Conservation (phyloP, 495 filamentous ascomycete species). For the Penicilliopsis zonata region DNA sequence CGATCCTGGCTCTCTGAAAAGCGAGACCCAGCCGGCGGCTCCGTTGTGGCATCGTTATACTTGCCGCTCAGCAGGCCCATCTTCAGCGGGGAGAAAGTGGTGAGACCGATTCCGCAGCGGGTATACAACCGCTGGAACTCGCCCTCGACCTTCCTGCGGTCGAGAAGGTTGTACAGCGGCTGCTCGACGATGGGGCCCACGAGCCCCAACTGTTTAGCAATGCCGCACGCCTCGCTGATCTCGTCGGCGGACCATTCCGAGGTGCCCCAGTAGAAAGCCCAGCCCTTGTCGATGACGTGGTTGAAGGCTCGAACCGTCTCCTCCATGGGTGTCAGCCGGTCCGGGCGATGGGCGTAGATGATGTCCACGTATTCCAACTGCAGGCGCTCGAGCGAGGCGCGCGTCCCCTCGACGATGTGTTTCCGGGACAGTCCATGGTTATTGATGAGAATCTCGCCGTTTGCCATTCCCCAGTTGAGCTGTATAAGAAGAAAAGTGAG, state of each 20-base stretch:
- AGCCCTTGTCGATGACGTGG: constrained; percentile 61
- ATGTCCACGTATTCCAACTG: constrained; percentile 63
- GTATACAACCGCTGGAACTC: constrained; percentile 59
- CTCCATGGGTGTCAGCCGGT: constrained; percentile 73
- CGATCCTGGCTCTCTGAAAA: constrained; percentile 28
- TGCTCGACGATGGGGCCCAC: constrained; percentile 78
- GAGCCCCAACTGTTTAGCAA: constrained; percentile 63
- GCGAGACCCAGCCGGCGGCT: constrained; percentile 22
- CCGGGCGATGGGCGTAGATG: constrained; percentile 76
- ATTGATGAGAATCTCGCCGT: constrained; percentile 53
- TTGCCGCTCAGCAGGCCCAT: constrained; percentile 70
- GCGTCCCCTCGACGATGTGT: constrained; percentile 64
- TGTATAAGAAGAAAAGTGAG: constrained; percentile 11
- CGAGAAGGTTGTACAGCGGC: constrained; percentile 72
- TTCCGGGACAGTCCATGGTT: constrained; percentile 72
- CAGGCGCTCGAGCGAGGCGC: constrained; percentile 53
- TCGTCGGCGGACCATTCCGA: constrained; percentile 77
- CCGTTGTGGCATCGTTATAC: constrained; percentile 49
- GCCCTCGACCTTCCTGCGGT: constrained; percentile 59
- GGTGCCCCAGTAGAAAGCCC: constrained; percentile 87
- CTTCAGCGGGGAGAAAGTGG: constrained; percentile 61
- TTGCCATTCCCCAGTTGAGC: constrained; percentile 56
- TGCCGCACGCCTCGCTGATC: constrained; percentile 62
- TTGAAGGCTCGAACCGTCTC: constrained; percentile 81
- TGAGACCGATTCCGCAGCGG: constrained; percentile 56